Evolutionary conservation across 257 asterid species (phyloP), one percentile per base, ranked within the genome.

Genomic region (Solanum rostratum): DNA sequence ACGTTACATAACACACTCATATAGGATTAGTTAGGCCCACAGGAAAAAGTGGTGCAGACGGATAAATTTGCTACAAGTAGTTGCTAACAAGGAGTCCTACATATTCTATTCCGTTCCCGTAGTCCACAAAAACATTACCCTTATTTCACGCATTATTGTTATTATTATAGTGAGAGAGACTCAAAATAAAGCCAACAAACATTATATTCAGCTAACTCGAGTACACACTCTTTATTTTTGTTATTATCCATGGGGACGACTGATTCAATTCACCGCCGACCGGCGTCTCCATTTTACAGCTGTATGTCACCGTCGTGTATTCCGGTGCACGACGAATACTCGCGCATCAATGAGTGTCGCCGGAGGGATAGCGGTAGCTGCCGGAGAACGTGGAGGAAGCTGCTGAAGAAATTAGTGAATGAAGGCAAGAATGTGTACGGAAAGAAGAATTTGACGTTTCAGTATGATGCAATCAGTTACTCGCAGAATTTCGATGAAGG

Each of bases 401-500:
- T 95, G 13, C 78, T 94, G 69, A 91, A 92, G 89, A 91, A 85
- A 86, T 68, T 94, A 27, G 87, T 94, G 88, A 92, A 80, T 62
- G 97, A 95, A 29, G 83, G 98, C 80, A 95, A 87, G 93, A 90
- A 86, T 83, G 89, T 93, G 6, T 91, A 86, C 18, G 90, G 89
- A 37, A 78, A 89, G 63, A 89, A 88, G 85, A 89, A 90, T 2
- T 41, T 59, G 12, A 93, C 88, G 3, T 94, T 94, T 88, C 96
- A 90, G n/a, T 95, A 95, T 90, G 98, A 95, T 81, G 95, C 94
- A 78, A 92, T 92, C 18, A 95, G 98, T 89, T 95, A 95, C 62
- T 88, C 97, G 1, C 97, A 91, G 93, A 95, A 95, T 84, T 94
- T 95, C 60, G 98, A 95, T 50, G 97, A 95, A 33, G 98, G 98